Conservation (phyloP, 352 stramenopile genomes). For the Phytophthora rubi region DNA sequence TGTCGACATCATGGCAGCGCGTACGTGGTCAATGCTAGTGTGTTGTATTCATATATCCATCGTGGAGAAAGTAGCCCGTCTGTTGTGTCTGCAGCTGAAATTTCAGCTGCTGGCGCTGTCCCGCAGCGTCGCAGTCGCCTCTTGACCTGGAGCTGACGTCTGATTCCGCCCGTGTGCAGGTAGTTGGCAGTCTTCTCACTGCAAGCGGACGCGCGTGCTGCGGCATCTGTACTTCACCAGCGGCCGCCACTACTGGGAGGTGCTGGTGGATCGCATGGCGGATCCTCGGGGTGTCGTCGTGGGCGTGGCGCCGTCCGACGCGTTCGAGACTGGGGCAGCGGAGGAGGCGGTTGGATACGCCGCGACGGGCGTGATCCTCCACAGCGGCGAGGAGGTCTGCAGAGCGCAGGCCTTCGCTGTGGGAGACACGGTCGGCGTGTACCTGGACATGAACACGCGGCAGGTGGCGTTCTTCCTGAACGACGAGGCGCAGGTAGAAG, state of each 20-base stretch:
- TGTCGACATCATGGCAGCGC: slow-evolving; percentile 30
- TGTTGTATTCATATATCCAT: background rate
- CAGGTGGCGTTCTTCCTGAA: slow-evolving; percentile 56
- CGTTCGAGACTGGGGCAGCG: slow-evolving; percentile 34
- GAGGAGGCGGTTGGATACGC: slow-evolving; percentile 45
- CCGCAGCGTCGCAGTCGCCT: background rate
- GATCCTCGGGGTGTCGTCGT: slow-evolving; percentile 37
- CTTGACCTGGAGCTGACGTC: background rate
- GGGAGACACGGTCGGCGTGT: slow-evolving; percentile 53
- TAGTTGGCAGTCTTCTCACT: slow-evolving; percentile 29
- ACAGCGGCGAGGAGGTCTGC: slow-evolving; percentile 42
- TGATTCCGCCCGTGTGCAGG: slow-evolving; percentile 16
- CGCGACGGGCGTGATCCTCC: slow-evolving; percentile 41
- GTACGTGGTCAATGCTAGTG: slow-evolving; percentile 22
- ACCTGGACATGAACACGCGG: slow-evolving; percentile 54
- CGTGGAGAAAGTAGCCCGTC: background rate
- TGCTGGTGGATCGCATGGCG: slow-evolving; percentile 41
- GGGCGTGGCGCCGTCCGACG: slow-evolving; percentile 37
- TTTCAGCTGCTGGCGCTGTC: slow-evolving; percentile 5
- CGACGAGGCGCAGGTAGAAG: slow-evolving; percentile 31
- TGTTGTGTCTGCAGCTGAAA: slow-evolving; percentile 8
- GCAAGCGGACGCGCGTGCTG: slow-evolving; percentile 40
- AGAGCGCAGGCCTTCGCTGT: slow-evolving; percentile 36
- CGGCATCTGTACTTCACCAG: slow-evolving; percentile 66
- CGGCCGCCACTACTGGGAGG: slow-evolving; percentile 56